These are phyloP conservation scores for Metarhizium anisopliae DNA, from an alignment of 2,329 filamentous ascomycete species.

Conservation along the genomic window DNA sequence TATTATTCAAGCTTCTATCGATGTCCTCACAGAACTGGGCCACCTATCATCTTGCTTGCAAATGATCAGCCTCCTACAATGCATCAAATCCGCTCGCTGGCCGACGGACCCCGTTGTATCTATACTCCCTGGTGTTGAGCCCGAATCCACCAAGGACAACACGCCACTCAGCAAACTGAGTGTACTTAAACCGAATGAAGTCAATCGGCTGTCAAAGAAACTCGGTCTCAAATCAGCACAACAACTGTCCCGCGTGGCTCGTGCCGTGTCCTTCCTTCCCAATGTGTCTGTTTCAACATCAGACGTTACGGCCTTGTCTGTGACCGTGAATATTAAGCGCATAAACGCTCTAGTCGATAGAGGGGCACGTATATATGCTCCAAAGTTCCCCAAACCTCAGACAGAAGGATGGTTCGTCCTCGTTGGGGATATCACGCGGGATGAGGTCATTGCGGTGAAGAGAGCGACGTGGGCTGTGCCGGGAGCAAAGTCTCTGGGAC, in stretches of 20 bases:
- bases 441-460: slow-evolving; percentile 81
- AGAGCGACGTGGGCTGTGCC: slow-evolving; percentile 60
- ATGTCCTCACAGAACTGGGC: slow-evolving; percentile 85
- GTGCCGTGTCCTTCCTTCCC: slow-evolving; percentile 59
- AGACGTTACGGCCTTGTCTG: slow-evolving; percentile 49
- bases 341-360: slow-evolving; percentile 55
- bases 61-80: slow-evolving; percentile 83
- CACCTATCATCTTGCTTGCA: slow-evolving; percentile 66
- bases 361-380: slow-evolving; percentile 73
- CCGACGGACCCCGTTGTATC: slow-evolving; percentile 70
- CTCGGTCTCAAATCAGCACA: slow-evolving; percentile 39
- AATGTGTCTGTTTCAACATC: slow-evolving; percentile 54
- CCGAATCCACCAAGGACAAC: slow-evolving; percentile 30
- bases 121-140: slow-evolving; percentile 66
- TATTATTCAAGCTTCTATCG: slow-evolving; percentile 91
- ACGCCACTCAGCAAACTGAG: slow-evolving; percentile 34
- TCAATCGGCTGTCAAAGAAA: slow-evolving; percentile 36
- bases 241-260: slow-evolving; percentile 40
- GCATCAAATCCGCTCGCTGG: slow-evolving; percentile 89
- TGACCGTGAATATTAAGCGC: slow-evolving; percentile 57
- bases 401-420: slow-evolving; percentile 89
- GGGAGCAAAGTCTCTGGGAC: slow-evolving; percentile 21
- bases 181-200: slow-evolving; percentile 23
- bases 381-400: slow-evolving; percentile 87
- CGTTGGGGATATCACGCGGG: slow-evolving; percentile 54